These are phyloP conservation scores for Albophoma yamanashiensis DNA, from an alignment of 2,329 filamentous ascomycete species.

Conservation along the genomic window DNA sequence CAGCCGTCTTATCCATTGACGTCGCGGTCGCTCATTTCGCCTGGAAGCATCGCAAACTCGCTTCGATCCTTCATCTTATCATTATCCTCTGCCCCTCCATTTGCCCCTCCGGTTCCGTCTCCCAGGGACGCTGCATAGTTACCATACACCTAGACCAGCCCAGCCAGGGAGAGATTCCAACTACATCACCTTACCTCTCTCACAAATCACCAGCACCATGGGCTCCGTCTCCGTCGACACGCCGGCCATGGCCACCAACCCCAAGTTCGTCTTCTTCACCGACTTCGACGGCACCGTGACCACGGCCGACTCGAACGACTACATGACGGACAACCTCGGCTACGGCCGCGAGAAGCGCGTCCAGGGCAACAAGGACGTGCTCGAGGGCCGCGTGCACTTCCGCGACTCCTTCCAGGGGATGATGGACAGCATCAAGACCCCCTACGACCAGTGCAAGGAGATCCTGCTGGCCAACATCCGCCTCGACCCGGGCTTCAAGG, in stretches of 20 bases:
- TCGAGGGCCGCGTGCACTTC: conserved; percentile 61
- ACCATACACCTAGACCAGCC: not conserved
- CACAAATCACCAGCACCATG: conserved; percentile 19
- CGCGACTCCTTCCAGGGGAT: conserved; percentile 82
- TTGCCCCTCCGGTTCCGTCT: not conserved
- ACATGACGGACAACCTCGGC: conserved; percentile 83
- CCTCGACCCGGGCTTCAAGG: conserved; percentile 78
- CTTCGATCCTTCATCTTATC: not conserved
- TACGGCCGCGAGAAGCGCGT: conserved; percentile 64
- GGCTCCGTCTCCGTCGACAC: conserved; percentile 31
- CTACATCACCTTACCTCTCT: too few species aligned
- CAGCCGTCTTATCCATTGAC: not conserved
- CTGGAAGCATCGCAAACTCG: too few species aligned
- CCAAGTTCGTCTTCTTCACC: conserved; percentile 95
- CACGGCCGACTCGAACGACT: conserved; percentile 53
- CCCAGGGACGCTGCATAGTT: not conserved
- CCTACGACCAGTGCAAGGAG: conserved; percentile 73
- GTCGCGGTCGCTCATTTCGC: not conserved
- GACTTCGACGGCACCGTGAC: conserved; percentile 98
- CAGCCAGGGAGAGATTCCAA: not conserved
- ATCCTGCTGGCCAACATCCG: conserved; percentile 73
- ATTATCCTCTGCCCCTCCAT: conserved; percentile 3
- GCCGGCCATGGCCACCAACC: conserved; percentile 54
- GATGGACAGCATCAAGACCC: conserved; percentile 76
- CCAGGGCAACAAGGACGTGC: conserved; percentile 65